Conservation (phyloP, 208 protist species). For the Naegleria gruberi region DNA sequence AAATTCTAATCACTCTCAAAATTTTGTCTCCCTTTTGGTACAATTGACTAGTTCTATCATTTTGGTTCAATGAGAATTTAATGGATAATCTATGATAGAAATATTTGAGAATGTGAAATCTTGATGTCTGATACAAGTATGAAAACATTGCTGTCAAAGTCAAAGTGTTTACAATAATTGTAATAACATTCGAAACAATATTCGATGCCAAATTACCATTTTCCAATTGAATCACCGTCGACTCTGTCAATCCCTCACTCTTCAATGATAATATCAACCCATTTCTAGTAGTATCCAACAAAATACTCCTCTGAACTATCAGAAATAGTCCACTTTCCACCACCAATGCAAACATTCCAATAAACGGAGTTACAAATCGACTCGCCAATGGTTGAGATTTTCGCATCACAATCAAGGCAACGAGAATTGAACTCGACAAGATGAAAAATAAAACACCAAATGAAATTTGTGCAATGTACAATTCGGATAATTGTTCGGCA, state of each 20-base stretch:
- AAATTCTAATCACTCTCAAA: no score
- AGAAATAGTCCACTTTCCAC: no score
- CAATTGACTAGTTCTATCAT: not conserved
- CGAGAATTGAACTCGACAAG: not conserved
- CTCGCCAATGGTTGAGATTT: not conserved
- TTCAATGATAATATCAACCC: no score
- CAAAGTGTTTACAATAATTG: no score
- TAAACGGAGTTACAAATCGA: not conserved
- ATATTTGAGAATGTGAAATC: not conserved
- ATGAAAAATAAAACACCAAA: not conserved
- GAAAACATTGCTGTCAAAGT: no score
- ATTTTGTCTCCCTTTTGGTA: no score
- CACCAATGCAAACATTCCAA: not conserved
- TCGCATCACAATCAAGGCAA: not conserved
- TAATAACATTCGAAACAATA: not conserved
- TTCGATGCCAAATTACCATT: not conserved
- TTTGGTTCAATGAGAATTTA: no score
- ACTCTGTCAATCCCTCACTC: no score
- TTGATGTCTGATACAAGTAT: not conserved
- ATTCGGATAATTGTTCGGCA: not conserved
- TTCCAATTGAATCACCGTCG: no score
- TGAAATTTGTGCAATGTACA: no score
- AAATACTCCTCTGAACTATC: no score
- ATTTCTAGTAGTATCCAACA: no score
- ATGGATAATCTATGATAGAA: not conserved